Evolutionary conservation across 2,329 filamentous ascomycete species (phyloP).

Genomic region (Aspergillus sp.): DNA sequence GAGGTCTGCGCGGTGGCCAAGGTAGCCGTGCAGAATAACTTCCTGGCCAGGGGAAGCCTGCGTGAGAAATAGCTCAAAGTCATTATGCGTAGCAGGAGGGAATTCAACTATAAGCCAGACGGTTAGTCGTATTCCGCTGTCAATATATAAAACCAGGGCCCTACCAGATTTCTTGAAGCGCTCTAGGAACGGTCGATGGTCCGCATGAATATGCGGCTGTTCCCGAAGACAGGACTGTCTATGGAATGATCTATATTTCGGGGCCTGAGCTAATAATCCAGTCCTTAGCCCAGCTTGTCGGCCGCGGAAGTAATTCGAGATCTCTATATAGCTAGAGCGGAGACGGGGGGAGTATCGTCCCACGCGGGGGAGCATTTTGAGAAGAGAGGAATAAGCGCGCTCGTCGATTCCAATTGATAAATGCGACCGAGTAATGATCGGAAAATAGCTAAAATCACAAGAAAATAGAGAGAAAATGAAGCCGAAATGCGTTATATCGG

Average conservation of each 20-base stretch:
- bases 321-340: constrained; percentile 31
- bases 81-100: constrained; percentile 36
- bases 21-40: constrained; percentile 62
- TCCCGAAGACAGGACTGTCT: constrained; percentile 15
- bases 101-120: constrained; percentile 38
- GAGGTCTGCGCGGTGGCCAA: constrained; percentile 61
- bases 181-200: constrained; percentile 27
- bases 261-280: constrained; percentile 1
- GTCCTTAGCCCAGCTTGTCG: constrained; percentile 8
- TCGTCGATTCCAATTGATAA: background rate
- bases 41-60: constrained; percentile 27
- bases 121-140: background rate
- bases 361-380: constrained; percentile 18
- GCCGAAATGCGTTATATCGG: constrained; percentile 1
- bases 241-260: constrained; percentile 16
- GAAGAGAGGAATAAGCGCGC: background rate
- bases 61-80: constrained; percentile 29
- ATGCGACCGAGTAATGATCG: background rate
- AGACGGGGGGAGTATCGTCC: constrained; percentile 20
- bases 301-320: constrained; percentile 30
- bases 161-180: constrained; percentile 42
- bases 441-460: background rate
- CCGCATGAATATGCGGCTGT: constrained; percentile 5
- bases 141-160: constrained; percentile 10
- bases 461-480: background rate